phyloP scores from a whole-genome alignment of 768 basidiomycete genomes.

The Russula sp. region DNA sequence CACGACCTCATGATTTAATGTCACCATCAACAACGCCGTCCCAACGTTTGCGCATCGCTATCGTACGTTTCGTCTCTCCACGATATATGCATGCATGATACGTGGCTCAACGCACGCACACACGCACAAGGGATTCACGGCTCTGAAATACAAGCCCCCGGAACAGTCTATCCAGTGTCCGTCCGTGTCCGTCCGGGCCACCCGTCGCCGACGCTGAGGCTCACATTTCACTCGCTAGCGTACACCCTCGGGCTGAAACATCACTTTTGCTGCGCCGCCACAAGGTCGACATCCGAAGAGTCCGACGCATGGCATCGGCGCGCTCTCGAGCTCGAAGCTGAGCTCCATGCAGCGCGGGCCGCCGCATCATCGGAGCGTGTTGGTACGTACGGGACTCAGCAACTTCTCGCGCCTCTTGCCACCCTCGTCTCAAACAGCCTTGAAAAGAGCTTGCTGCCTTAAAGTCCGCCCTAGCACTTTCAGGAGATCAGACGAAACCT shows the following conservation, averaged over 20 bases:
- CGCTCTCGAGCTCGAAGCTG: slow-evolving; percentile 10
- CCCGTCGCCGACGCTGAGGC: background rate
- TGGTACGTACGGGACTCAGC: slow-evolving; percentile 5
- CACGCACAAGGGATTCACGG: background rate
- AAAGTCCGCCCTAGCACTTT: background rate
- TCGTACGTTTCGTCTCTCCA: background rate
- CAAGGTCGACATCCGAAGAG: background rate
- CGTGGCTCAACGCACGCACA: no score
- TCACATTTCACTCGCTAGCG: background rate
- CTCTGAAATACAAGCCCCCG: slow-evolving; percentile 14
- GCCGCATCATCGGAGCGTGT: background rate
- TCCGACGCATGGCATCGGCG: slow-evolving; percentile 15
- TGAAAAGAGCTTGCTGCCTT: background rate
- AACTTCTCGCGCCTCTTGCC: no score
- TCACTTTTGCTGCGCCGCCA: slow-evolving; percentile 3
- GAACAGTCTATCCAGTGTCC: slow-evolving; percentile 3
- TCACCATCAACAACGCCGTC: background rate
- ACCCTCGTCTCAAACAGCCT: background rate
- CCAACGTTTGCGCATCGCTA: slow-evolving; percentile 10
- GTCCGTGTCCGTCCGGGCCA: background rate
- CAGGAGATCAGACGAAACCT: background rate
- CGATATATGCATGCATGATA: background rate
- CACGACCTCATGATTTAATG: background rate
- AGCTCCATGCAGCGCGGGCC: background rate
- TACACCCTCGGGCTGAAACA: slow-evolving; percentile 6